These are phyloP conservation scores for Isochrysis galbana DNA, from an alignment of 78 protist species.

Conservation along the genomic window DNA sequence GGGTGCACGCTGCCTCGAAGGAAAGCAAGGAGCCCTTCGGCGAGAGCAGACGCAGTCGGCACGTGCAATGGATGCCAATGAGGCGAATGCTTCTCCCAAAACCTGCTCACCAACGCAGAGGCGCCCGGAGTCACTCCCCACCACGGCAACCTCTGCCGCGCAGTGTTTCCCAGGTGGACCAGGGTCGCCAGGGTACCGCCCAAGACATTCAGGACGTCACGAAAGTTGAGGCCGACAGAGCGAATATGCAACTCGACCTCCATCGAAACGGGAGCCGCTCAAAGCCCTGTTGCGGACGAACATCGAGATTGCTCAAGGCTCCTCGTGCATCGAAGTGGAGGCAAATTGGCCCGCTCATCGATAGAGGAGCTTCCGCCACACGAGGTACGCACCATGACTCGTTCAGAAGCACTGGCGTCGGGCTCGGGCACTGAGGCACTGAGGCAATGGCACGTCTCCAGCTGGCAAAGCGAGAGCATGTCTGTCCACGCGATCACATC, in stretches of 20 bases:
- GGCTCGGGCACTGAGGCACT: too few relatives aligned
- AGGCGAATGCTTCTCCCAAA: not conserved
- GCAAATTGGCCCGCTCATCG: not conserved
- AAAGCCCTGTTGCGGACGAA: not conserved
- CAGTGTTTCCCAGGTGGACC: not conserved
- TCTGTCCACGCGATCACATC: not conserved
- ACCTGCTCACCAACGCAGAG: not conserved
- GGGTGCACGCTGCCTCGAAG: not conserved
- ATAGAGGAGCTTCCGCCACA: not conserved
- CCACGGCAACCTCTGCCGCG: not conserved
- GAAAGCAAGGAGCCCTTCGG: not conserved
- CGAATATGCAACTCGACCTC: not conserved
- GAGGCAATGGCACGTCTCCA: too few relatives aligned
- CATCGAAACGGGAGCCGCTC: not conserved
- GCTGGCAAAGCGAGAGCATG: not conserved
- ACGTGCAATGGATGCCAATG: not conserved
- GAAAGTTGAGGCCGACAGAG: not conserved
- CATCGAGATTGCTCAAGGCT: not conserved
- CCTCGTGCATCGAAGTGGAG: not conserved
- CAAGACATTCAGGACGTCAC: not conserved
- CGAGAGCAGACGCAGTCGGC: not conserved
- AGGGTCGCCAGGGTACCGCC: not conserved
- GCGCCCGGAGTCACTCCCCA: not conserved
- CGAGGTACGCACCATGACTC: not conserved
- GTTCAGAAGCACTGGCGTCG: too few relatives aligned